Evolutionary conservation across 176 grass and related monocot species (phyloP).

Genomic region (Poa annua): DNA sequence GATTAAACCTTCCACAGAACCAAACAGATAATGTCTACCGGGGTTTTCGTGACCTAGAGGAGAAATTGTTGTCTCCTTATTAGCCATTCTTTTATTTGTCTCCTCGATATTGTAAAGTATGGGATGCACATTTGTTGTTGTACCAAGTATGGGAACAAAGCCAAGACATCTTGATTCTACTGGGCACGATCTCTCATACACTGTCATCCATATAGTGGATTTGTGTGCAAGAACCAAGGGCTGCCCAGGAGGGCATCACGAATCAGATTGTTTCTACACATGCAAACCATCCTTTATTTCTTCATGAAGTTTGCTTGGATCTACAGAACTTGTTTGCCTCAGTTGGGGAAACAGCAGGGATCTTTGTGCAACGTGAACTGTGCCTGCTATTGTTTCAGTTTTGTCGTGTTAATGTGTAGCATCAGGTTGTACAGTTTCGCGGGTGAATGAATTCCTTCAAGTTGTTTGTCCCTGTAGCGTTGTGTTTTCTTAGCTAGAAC

Average conservation of each 20-base stretch:
- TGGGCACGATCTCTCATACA: conserved; percentile 7
- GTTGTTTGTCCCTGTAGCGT: not conserved
- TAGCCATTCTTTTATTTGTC: conserved; percentile 30
- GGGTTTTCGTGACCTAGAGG: conserved; percentile 86
- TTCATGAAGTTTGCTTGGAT: conserved; percentile 2
- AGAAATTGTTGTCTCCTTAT: conserved; percentile 64
- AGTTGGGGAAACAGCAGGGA: not conserved
- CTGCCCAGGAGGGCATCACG: not conserved
- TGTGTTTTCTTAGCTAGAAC: not conserved
- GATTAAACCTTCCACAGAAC: conserved; percentile 76
- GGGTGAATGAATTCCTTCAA: conserved; percentile 4
- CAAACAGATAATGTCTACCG: conserved; percentile 78
- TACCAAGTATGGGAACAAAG: conserved; percentile 50
- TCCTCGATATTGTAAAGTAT: conserved; percentile 27
- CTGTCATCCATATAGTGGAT: not conserved
- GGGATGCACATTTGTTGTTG: conserved; percentile 38
- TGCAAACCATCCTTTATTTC: conserved; percentile 6
- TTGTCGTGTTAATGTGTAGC: conserved; percentile 17
- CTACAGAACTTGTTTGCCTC: not conserved
- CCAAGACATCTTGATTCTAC: conserved; percentile 29
- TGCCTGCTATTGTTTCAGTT: conserved; percentile 1
- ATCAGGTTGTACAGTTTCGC: not conserved
- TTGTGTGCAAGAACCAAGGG: conserved; percentile 28
- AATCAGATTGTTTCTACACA: conserved; percentile 18
- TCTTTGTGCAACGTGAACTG: not conserved